Conservation (phyloP, 2,329 filamentous ascomycete genomes). For the Septoria linicola region DNA sequence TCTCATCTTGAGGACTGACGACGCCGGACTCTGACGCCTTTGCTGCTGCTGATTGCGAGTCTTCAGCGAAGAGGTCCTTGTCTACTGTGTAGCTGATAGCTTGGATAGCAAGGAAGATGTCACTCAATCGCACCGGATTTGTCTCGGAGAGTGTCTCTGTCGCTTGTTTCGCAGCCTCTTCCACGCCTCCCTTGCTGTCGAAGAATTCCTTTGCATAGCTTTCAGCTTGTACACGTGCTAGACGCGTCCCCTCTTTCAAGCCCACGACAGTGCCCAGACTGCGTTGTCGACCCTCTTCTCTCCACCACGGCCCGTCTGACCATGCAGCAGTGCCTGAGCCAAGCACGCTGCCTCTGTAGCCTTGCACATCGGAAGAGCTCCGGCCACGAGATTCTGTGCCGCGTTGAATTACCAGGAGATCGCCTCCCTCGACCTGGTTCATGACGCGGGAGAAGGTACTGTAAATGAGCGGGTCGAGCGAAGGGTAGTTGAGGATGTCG, state of each 20-base stretch:
- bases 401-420: slow-evolving; percentile 89
- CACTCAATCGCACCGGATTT: slow-evolving; percentile 87
- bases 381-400: slow-evolving; percentile 77
- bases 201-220: slow-evolving; percentile 85
- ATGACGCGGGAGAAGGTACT: slow-evolving; percentile 91
- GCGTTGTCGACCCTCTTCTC: slow-evolving; percentile 61
- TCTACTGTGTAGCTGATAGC: slow-evolving; percentile 69
- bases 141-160: slow-evolving; percentile 75
- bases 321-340: slow-evolving; percentile 62
- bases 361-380: slow-evolving; percentile 55
- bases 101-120: slow-evolving; percentile 95
- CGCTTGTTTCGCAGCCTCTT: slow-evolving; percentile 75
- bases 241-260: slow-evolving; percentile 81
- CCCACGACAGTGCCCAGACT: slow-evolving; percentile 79
- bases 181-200: slow-evolving; percentile 70
- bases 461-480: slow-evolving; percentile 89
- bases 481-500: slow-evolving; percentile 90
- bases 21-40: slow-evolving; percentile 5
- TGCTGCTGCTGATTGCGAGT: slow-evolving; percentile 25
- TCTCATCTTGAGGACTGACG: slow-evolving; percentile 46
- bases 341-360: slow-evolving; percentile 50
- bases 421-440: slow-evolving; percentile 97
- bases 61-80: slow-evolving; percentile 66
- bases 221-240: slow-evolving; percentile 86
- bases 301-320: slow-evolving; percentile 97